Conservation (phyloP, 1,139 yeast genomes). For the Yamadazyma triangularis region DNA sequence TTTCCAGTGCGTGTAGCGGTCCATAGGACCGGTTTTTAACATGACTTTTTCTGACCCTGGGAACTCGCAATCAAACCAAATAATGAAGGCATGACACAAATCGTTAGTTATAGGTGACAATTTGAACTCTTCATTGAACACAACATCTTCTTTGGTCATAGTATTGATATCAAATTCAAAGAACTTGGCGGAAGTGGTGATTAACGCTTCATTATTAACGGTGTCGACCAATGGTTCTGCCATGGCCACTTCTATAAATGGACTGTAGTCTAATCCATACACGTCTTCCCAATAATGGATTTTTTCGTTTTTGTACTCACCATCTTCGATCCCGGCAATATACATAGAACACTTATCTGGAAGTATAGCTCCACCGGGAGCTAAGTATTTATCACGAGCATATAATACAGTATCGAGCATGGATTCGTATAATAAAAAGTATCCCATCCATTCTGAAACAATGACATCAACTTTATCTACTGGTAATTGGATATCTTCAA, state of each 20-base stretch:
- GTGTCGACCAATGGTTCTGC: slow-evolving; percentile 93
- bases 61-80: slow-evolving; percentile 95
- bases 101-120: slow-evolving; percentile 76
- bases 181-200: slow-evolving; percentile 68
- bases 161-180: slow-evolving; percentile 88
- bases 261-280: slow-evolving; percentile 91
- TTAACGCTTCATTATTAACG: slow-evolving; percentile 73
- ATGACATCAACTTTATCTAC: slow-evolving; percentile 82
- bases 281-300: slow-evolving; percentile 96
- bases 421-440: slow-evolving; percentile 90
- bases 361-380: slow-evolving; percentile 82
- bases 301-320: slow-evolving; percentile 88
- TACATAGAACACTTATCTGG: slow-evolving; percentile 93
- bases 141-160: slow-evolving; percentile 75
- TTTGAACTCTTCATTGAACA: slow-evolving; percentile 64
- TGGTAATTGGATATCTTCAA: slow-evolving; percentile 90
- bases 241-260: slow-evolving; percentile 69
- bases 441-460: slow-evolving; percentile 99
- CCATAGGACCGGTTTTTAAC: slow-evolving; percentile 80
- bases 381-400: slow-evolving; percentile 91
- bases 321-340: slow-evolving; percentile 93
- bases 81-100: slow-evolving; percentile 79
- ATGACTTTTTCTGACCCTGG: slow-evolving; percentile 56
- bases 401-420: slow-evolving; percentile 95
- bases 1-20: slow-evolving; percentile 90